Conservation (phyloP, 2,329 filamentous ascomycete species). For the Exophiala sideris region DNA sequence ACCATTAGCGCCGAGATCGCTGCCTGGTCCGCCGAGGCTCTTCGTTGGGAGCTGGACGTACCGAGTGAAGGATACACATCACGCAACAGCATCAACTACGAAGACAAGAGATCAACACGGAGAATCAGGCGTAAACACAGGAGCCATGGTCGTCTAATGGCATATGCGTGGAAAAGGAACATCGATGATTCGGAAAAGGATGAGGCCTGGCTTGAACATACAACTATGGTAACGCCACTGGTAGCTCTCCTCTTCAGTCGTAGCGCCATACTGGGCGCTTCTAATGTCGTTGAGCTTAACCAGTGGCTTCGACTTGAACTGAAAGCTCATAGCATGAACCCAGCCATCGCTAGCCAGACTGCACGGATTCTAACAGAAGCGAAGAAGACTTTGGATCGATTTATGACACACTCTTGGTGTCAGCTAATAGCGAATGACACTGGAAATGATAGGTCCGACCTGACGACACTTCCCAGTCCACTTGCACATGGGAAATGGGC, state of each 20-base stretch:
- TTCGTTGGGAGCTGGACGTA: conserved; percentile 1
- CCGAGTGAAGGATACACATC: conserved; percentile 5
- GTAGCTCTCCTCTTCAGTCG: conserved; percentile 20
- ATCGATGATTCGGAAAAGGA: conserved; percentile 4
- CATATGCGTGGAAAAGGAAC: conserved; percentile 14
- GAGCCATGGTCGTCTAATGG: conserved; percentile 18
- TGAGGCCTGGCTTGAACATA: conserved; percentile 18
- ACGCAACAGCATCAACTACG: conserved; percentile 10
- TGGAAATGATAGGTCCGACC: background rate
- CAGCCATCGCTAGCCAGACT: background rate
- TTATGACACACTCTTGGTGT: conserved; percentile 5
- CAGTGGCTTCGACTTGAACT: conserved; percentile 16
- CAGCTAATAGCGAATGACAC: conserved; percentile 6
- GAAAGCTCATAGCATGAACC: background rate
- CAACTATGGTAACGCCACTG: conserved; percentile 23
- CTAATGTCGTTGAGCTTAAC: conserved; percentile 17
- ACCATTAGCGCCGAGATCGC: conserved; percentile 18
- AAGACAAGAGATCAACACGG: background rate
- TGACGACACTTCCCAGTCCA: background rate
- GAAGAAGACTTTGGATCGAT: conserved; percentile 24
- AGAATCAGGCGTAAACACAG: conserved; percentile 5
- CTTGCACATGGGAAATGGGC: too few relatives aligned
- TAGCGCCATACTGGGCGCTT: conserved; percentile 1
- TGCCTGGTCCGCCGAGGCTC: conserved; percentile 9
- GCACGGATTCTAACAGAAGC: conserved; percentile 20